Conservation (phyloP, 2,329 filamentous ascomycete species). For the Amauroascus verrucosus region DNA sequence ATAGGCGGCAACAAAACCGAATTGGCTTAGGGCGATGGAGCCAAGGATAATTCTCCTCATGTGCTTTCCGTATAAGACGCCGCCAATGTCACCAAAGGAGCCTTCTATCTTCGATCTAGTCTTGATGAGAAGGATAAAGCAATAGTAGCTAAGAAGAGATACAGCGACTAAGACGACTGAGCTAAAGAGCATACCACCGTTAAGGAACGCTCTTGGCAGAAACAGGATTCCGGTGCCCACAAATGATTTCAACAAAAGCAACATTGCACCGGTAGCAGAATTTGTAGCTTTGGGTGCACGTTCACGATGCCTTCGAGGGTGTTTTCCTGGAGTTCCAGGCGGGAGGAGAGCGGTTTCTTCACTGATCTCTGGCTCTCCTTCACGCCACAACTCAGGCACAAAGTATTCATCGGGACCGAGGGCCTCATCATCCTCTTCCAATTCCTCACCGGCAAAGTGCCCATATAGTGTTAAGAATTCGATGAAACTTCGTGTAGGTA, state of each 20-base stretch:
- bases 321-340: slow-evolving; percentile 55
- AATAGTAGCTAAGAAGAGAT: slow-evolving; percentile 85
- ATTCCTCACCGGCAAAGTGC: slow-evolving; percentile 92
- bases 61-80: slow-evolving; percentile 78
- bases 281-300: slow-evolving; percentile 66
- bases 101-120: slow-evolving; percentile 76
- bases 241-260: slow-evolving; percentile 91
- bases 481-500: slow-evolving; percentile 86
- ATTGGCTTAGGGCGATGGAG: slow-evolving; percentile 90
- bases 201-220: slow-evolving; percentile 82
- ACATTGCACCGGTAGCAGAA: slow-evolving; percentile 64
- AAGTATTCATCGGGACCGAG: slow-evolving; percentile 85
- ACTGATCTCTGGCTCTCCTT: slow-evolving; percentile 61
- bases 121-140: slow-evolving; percentile 85
- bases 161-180: slow-evolving; percentile 81
- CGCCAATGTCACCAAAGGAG: slow-evolving; percentile 97
- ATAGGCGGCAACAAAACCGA: slow-evolving; percentile 90
- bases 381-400: slow-evolving; percentile 38
- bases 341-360: slow-evolving; percentile 76
- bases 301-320: slow-evolving; percentile 64
- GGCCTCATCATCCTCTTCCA: slow-evolving; percentile 92
- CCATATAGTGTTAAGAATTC: slow-evolving; percentile 93
- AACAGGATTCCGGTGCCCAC: slow-evolving; percentile 94
- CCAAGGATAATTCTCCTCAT: slow-evolving; percentile 78
- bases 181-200: slow-evolving; percentile 95